Percentiles rank a stretch among this genome's conserved stretches.
Evolutionary conservation across 768 basidiomycete species (phyloP).

Genomic region (Pleurotus djamor): DNA sequence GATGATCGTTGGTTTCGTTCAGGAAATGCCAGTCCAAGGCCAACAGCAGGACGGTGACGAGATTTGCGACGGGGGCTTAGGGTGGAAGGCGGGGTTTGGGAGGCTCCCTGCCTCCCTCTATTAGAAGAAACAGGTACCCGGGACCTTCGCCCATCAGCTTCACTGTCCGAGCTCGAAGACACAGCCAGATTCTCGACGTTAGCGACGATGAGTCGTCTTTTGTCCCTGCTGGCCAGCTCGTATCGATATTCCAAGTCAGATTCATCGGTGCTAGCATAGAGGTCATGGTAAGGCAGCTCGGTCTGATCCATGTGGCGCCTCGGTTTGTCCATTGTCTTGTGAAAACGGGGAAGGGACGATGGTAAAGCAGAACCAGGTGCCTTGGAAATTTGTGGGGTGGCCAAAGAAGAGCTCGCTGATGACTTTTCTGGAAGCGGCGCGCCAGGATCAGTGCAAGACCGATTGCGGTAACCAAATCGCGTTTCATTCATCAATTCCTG

Average conservation of each 20-base stretch:
- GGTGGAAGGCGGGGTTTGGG: background rate
- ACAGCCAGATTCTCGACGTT: constrained; percentile 32
- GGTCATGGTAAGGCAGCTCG: constrained; percentile 17
- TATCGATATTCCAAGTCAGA: constrained; percentile 43
- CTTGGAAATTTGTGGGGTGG: constrained; percentile 8
- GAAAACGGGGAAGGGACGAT: background rate
- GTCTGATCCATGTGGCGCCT: constrained; percentile 11
- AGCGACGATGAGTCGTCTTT: constrained; percentile 41
- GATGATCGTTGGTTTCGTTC: constrained; percentile 3
- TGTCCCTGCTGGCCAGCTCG: constrained; percentile 31
- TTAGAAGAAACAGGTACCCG: constrained; percentile 6
- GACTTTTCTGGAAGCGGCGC: background rate
- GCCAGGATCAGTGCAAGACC: constrained; percentile 36
- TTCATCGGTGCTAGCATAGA: constrained; percentile 27
- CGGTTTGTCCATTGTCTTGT: constrained; percentile 5
- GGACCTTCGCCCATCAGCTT: constrained; percentile 18
- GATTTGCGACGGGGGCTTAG: background rate
- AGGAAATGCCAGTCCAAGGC: background rate
- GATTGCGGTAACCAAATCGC: constrained; percentile 13
- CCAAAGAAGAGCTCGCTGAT: background rate
- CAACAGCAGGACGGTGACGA: background rate
- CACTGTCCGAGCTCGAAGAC: constrained; percentile 39
- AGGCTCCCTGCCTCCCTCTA: background rate
- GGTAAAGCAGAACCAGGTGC: background rate
- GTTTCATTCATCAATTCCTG: constrained; percentile 11